Percentiles rank a stretch among this genome's conserved stretches.
These are phyloP conservation scores for Tripterygium wilfordii DNA, from an alignment of 177 flowering plant species.

Conservation along the genomic window DNA sequence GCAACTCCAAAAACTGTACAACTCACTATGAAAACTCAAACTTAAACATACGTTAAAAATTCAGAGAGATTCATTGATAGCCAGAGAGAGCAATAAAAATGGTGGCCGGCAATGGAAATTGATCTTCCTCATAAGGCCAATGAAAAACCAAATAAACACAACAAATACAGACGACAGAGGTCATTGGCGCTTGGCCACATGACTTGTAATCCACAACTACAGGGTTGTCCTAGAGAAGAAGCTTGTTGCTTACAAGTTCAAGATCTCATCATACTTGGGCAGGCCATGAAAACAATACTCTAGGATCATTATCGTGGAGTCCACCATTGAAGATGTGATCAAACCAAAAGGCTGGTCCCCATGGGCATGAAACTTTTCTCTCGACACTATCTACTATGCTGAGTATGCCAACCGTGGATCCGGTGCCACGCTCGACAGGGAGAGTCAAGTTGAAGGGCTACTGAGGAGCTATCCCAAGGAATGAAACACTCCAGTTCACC, in stretches of 20 bases:
- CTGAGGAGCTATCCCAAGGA: not conserved
- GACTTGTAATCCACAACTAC: constrained; percentile 55
- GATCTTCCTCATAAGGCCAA: constrained; percentile 36
- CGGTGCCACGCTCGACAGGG: constrained; percentile 24
- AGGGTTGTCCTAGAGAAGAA: constrained; percentile 33
- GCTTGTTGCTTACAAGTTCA: constrained; percentile 18
- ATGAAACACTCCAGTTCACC: not conserved
- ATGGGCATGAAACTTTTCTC: constrained; percentile 25
- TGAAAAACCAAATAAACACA: constrained; percentile 22
- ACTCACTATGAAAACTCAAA: too few species aligned
- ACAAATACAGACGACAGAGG: constrained; percentile 43
- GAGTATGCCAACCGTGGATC: constrained; percentile 54
- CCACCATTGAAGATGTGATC: constrained; percentile 32
- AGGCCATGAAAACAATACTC: constrained; percentile 54
- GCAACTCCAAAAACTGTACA: too few species aligned
- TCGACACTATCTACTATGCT: constrained; percentile 24
- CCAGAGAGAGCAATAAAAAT: not conserved
- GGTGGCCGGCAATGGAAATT: constrained; percentile 6
- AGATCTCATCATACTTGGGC: constrained; percentile 40
- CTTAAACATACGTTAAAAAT: too few species aligned
- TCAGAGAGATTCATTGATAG: not conserved
- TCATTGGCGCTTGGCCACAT: constrained; percentile 18
- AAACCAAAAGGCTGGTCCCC: constrained; percentile 40
- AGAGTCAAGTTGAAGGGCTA: constrained; percentile 20
- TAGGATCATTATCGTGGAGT: constrained; percentile 45